Conservation (phyloP, 2,329 filamentous ascomycete species). For the Tricladium varicosporioides region DNA sequence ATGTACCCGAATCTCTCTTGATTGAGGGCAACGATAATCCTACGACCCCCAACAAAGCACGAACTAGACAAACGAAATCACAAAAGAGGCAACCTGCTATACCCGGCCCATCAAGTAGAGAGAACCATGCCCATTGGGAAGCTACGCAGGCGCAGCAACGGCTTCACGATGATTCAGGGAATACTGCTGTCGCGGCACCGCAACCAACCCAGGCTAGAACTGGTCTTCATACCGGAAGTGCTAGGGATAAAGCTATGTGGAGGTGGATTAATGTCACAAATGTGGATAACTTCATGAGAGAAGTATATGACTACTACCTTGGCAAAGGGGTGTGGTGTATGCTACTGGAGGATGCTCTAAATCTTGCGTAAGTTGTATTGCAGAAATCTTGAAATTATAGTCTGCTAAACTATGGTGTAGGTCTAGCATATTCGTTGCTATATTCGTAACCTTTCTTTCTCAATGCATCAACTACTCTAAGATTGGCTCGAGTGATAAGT, state of each 20-base stretch:
- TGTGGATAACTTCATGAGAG: constrained; percentile 65
- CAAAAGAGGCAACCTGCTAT: constrained; percentile 31
- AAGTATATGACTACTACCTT: constrained; percentile 68
- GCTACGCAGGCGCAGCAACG: constrained; percentile 50
- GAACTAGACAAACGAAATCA: constrained; percentile 13
- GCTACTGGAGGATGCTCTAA: constrained; percentile 53
- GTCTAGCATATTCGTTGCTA: constrained; percentile 64
- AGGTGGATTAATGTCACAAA: constrained; percentile 71
- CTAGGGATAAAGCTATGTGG: constrained; percentile 69
- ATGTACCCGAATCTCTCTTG: constrained; percentile 62
- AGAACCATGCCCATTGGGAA: constrained; percentile 53
- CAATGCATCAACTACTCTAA: constrained; percentile 67
- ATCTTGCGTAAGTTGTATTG: constrained; percentile 49
- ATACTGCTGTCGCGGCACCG: constrained; percentile 23
- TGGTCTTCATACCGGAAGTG: constrained; percentile 45
- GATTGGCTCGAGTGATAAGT: constrained; percentile 50
- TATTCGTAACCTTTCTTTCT: constrained; percentile 65
- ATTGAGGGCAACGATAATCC: constrained; percentile 50
- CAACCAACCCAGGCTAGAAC: constrained; percentile 47
- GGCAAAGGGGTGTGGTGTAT: constrained; percentile 71
- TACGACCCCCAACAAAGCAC: constrained; percentile 27
- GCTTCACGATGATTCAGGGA: constrained; percentile 42
- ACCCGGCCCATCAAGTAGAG: constrained; percentile 44
- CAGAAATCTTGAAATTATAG: not conserved
- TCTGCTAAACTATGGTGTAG: constrained; percentile 35